phyloP scores from a whole-genome alignment of 1,139 yeast genomes.

The Sugiyamaella paludigena region DNA sequence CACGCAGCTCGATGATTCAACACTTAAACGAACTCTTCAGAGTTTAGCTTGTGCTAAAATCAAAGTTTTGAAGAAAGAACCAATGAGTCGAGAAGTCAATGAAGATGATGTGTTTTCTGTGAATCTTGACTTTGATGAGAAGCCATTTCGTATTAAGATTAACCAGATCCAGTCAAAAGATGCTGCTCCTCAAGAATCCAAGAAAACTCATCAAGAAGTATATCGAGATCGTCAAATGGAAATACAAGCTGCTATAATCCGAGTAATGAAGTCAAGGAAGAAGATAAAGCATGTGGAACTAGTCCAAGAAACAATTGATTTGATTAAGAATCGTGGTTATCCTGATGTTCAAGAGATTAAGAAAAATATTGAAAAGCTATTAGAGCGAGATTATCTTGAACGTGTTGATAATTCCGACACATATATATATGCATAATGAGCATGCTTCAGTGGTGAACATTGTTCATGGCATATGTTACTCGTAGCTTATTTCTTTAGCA shows the following conservation, averaged over 20 bases:
- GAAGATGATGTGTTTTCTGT: conserved; percentile 32
- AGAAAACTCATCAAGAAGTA: conserved; percentile 25
- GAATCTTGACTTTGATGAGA: conserved; percentile 35
- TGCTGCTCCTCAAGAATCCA: conserved; percentile 10
- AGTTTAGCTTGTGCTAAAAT: conserved; percentile 33
- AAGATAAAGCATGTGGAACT: conserved; percentile 38
- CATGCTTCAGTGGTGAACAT: no score
- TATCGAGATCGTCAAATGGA: conserved; percentile 35
- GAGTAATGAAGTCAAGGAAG: conserved; percentile 35
- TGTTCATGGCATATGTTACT: no score
- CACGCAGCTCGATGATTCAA: conserved; percentile 25
- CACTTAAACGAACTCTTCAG: conserved; percentile 31
- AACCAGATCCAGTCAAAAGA: conserved; percentile 31
- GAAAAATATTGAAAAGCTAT: conserved; percentile 35
- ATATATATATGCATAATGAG: conserved; percentile 16
- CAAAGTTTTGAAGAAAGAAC: conserved; percentile 31
- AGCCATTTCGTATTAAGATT: conserved; percentile 33
- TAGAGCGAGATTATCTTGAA: conserved; percentile 35
- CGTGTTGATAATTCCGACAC: conserved; percentile 23
- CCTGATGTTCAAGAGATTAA: conserved; percentile 35
- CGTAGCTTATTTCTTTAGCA: no score
- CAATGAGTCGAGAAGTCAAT: conserved; percentile 26
- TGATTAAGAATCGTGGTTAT: conserved; percentile 32
- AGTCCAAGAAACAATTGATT: conserved; percentile 33
- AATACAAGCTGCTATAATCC: conserved; percentile 39